A percentile compares a stretch with the other conserved stretches of the same genome.
These are phyloP conservation scores for Bipolaris cookei DNA, from an alignment of 2,329 filamentous ascomycete species.

Conservation along the genomic window DNA sequence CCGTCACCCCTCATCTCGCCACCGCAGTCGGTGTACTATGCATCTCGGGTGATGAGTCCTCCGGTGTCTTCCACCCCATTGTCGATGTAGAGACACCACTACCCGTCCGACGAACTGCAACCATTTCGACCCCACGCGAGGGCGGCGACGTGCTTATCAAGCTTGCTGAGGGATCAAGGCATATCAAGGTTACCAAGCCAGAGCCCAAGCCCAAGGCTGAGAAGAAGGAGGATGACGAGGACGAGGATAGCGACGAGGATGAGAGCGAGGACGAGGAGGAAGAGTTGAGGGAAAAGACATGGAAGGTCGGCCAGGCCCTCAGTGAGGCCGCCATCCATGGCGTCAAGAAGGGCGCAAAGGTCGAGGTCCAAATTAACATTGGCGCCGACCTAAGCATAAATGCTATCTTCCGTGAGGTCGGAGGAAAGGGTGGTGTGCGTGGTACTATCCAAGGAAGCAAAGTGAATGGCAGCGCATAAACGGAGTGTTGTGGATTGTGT, in stretches of 20 bases:
- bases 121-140: constrained; percentile 75
- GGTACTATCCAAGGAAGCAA: constrained; percentile 40
- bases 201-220: constrained; percentile 77
- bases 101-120: constrained; percentile 82
- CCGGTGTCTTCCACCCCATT: constrained; percentile 78
- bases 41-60: constrained; percentile 62
- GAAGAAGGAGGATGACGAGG: constrained; percentile 65
- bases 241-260: constrained; percentile 65
- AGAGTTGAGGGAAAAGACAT: constrained; percentile 86
- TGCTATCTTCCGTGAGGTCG: constrained; percentile 82
- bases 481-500: background rate
- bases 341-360: constrained; percentile 85
- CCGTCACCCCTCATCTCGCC: constrained; percentile 86
- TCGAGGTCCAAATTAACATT: constrained; percentile 93
- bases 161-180: constrained; percentile 83
- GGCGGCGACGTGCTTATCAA: constrained; percentile 89
- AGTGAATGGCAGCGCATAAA: constrained; percentile 41
- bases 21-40: constrained; percentile 88
- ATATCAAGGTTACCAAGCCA: constrained; percentile 92
- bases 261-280: constrained; percentile 78
- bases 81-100: constrained; percentile 86
- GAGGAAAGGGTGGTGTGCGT: constrained; percentile 74
- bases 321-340: constrained; percentile 85
- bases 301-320: constrained; percentile 83
- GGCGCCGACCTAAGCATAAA: constrained; percentile 78